Evolutionary conservation across 768 basidiomycete genomes (phyloP).

Genomic region (Phaeotremella skinneri): DNA sequence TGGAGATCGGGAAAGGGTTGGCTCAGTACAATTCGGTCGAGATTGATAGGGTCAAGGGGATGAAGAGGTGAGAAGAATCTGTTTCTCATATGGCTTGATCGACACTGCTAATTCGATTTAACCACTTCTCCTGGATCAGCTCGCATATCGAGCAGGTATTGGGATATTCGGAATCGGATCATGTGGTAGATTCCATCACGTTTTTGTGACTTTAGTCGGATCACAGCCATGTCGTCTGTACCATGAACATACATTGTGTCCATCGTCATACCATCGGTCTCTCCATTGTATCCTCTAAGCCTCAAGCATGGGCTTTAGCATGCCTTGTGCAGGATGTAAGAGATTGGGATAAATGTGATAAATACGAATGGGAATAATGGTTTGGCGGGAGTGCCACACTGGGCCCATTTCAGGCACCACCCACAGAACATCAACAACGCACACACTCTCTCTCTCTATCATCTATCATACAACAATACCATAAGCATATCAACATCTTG

Average conservation of each 20-base stretch:
- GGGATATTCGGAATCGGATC: slow-evolving; percentile 93
- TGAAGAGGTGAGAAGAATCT: slow-evolving; percentile 70
- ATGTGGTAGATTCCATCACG: slow-evolving; percentile 93
- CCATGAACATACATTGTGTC: no score
- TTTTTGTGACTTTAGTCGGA: slow-evolving; percentile 52
- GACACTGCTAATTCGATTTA: neutral
- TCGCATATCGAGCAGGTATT: slow-evolving; percentile 73
- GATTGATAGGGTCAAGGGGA: slow-evolving; percentile 78
- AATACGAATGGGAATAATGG: neutral
- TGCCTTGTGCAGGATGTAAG: no score
- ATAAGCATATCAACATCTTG: no score
- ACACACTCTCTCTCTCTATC: no score
- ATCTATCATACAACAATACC: no score
- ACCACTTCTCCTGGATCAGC: slow-evolving; percentile 54
- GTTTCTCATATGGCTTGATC: slow-evolving; percentile 13
- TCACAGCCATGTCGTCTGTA: no score
- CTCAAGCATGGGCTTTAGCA: neutral
- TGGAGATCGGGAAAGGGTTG: slow-evolving; percentile 89
- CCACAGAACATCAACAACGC: neutral
- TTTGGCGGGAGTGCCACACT: neutral
- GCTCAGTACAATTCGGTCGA: slow-evolving; percentile 95
- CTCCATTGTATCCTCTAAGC: neutral
- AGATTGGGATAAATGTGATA: neutral
- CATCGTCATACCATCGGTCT: no score
- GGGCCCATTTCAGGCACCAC: neutral